Evolutionary conservation across 495 filamentous ascomycete species (phyloP).

Genomic region (Penicillium verhagenii): DNA sequence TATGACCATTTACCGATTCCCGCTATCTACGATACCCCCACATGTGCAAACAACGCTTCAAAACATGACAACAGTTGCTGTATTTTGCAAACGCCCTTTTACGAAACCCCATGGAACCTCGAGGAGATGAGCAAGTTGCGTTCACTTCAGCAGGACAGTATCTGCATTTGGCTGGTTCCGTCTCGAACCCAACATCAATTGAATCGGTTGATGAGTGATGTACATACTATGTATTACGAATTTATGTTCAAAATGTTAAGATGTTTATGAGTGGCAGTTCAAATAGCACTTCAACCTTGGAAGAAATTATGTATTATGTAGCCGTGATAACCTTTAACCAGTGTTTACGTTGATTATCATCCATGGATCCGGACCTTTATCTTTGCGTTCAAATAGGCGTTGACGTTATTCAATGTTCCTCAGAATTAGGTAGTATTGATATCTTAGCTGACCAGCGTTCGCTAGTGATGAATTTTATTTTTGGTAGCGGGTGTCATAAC

Average conservation of each 20-base stretch:
- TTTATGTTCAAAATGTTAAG: not conserved
- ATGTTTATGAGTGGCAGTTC: no score
- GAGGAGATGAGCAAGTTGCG: not conserved
- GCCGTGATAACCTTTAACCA: no score
- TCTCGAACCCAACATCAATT: not conserved
- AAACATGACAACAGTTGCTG: not conserved
- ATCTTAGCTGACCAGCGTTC: not conserved
- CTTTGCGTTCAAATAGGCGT: no score
- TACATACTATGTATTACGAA: no score
- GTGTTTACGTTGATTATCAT: no score
- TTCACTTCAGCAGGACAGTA: not conserved
- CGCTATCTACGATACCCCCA: constrained; percentile 14
- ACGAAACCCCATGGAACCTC: not conserved
- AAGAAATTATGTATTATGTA: no score
- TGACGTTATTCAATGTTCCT: not conserved
- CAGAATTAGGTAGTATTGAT: not conserved
- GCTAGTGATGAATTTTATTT: not conserved
- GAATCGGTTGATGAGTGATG: not conserved
- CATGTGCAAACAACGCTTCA: not conserved
- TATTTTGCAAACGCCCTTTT: not conserved
- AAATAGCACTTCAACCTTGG: no score
- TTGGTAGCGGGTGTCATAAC: not conserved
- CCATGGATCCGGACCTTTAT: no score
- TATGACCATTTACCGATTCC: constrained; percentile 4
- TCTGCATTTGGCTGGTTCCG: not conserved